Evolutionary conservation across 148 eudicot genomes (phyloP), one percentile per base, ranked within the genome.

Genomic region (Amaranthus palmeri): DNA sequence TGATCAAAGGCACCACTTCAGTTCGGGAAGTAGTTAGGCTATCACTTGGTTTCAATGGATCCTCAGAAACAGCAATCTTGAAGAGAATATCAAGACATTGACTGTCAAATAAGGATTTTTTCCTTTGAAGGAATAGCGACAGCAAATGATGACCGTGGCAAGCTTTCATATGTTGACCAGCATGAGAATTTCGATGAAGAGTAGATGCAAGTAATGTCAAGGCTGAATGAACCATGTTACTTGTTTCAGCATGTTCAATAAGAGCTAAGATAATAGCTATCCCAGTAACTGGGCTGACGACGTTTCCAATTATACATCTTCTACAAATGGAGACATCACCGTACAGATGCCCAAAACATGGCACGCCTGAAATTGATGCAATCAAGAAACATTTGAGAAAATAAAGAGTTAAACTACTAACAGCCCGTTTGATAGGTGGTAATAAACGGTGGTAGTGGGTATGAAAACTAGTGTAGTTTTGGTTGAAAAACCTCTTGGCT

Each of bases 231-330:
- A 92, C 83, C 88, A 84, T 90, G 54, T 92, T 87, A 74, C 84
- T 84, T 68, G 98, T 88, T 85, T 92, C 93, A 75, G 98, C 91
- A 63, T 85, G 87, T 81, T 92, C 96, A 74, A 92, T 83, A 53
- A 90, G 90, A 75, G 98, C 86, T 75, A 92, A 85, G 71, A 88
- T 86, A 78, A 87, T 89, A 72, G 90, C 84, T 82, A 92, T 90
- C 69, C 90, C 96, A 62, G 96, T 89, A 61, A 90, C 75, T 44
- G 87, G 93, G 49, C 83, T 86, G 58, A 90, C 84, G 67, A 87
- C 84, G 80, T 92, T 96, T 74, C 98, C 98, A 75, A 87, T 87
- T 54, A 90, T 90, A 76, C 86, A 88, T 69, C 86, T 89, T 77
- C 84, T 87, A 78, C 98, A 92, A 36, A 90, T 75, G 71, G 89